Percentiles rank a stretch among this genome's conserved stretches.
Conservation (phyloP, 2,329 filamentous ascomycete species). For the Penicillium fuscoglaucum region DNA sequence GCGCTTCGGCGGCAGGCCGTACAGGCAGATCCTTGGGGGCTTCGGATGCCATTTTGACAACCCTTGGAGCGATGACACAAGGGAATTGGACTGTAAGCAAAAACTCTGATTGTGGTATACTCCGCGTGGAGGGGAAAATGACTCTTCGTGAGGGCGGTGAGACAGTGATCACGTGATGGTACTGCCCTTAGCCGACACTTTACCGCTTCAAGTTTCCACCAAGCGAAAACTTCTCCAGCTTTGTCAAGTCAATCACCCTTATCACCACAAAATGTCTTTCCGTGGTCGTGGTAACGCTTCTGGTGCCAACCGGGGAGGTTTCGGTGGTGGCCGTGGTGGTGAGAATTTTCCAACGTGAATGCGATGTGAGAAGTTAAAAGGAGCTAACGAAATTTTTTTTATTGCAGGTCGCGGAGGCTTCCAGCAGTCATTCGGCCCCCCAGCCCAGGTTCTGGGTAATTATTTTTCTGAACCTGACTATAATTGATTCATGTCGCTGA, state of each 20-base stretch:
- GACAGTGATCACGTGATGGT: constrained; percentile 29
- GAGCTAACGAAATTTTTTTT: constrained; percentile 40
- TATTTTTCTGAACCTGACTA: constrained; percentile 11
- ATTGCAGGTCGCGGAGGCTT: constrained; percentile 61
- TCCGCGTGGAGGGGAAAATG: constrained; percentile 25
- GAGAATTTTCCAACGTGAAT: constrained; percentile 20
- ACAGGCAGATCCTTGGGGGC: constrained; percentile 39
- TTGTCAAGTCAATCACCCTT: constrained; percentile 30
- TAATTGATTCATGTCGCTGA: constrained; percentile 31
- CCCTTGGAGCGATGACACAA: constrained; percentile 16
- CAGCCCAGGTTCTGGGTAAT: constrained; percentile 60
- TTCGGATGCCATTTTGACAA: constrained; percentile 37
- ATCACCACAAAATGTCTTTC: constrained; percentile 60
- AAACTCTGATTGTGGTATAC: constrained; percentile 14
- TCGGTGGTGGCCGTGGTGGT: constrained; percentile 45
- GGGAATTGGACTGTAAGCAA: constrained; percentile 26
- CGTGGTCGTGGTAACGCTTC: constrained; percentile 55
- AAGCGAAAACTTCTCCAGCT: constrained; percentile 41
- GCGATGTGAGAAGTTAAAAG: constrained; percentile 11
- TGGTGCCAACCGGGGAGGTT: constrained; percentile 55
- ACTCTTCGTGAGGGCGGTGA: constrained; percentile 35
- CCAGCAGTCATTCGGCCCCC: constrained; percentile 63
- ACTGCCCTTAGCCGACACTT: constrained; percentile 43
- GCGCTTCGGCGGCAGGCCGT: constrained; percentile 34
- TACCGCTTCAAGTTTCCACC: constrained; percentile 49